Conservation (phyloP, 2,329 filamentous ascomycete genomes). For the Fusarium oligoseptatum region DNA sequence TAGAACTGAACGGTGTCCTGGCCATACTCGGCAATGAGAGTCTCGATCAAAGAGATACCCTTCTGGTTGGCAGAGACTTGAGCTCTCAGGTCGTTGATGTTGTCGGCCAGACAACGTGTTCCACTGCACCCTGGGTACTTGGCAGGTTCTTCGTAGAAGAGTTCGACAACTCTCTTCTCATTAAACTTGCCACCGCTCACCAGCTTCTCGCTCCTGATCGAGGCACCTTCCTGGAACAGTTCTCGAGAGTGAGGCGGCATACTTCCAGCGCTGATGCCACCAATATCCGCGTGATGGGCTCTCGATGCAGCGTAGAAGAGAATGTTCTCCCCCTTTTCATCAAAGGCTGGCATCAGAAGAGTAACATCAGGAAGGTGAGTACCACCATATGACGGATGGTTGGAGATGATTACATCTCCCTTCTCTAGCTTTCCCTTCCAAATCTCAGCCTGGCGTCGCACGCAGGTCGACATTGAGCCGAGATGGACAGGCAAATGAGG, state of each 20-base stretch:
- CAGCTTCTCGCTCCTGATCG: constrained; percentile 75
- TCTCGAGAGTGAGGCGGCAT: constrained; percentile 83
- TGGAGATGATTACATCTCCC: constrained; percentile 86
- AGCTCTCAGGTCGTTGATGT: constrained; percentile 85
- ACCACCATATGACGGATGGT: constrained; percentile 86
- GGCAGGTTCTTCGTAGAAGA: constrained; percentile 80
- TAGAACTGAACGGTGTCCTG: constrained; percentile 85
- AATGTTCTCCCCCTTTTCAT: constrained; percentile 72
- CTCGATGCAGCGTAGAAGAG: constrained; percentile 86
- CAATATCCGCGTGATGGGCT: constrained; percentile 88
- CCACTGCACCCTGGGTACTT: constrained; percentile 82
- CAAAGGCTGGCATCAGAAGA: constrained; percentile 83
- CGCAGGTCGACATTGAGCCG: constrained; percentile 86
- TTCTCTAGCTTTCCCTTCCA: constrained; percentile 83
- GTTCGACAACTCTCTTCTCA: constrained; percentile 79
- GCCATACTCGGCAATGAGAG: constrained; percentile 82
- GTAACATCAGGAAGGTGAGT: constrained; percentile 88
- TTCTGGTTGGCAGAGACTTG: constrained; percentile 89
- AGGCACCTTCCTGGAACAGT: constrained; percentile 72
- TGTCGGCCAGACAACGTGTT: constrained; percentile 82
- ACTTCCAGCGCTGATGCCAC: constrained; percentile 82
- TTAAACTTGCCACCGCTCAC: constrained; percentile 83
- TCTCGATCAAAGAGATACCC: constrained; percentile 83
- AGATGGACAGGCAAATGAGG: constrained; percentile 86
- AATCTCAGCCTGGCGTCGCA: constrained; percentile 81